phyloP scores from a whole-genome alignment of 257 asterid species.

The Solanum medicagineum region DNA sequence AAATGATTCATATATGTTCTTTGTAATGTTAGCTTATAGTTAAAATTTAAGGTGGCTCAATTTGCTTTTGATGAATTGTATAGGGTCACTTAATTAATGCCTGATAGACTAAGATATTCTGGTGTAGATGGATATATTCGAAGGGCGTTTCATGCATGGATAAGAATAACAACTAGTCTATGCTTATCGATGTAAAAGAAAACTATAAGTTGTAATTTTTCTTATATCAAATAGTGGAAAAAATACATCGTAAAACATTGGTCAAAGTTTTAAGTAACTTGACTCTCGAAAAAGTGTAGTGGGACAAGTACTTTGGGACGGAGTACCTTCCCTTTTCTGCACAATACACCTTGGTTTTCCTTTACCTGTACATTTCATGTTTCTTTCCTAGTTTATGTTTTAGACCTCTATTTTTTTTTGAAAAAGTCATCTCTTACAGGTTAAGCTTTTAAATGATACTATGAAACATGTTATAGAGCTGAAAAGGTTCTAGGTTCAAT shows the following conservation, averaged over 20 bases:
- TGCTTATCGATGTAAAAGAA: background rate
- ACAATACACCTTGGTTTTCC: background rate
- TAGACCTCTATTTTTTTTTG: background rate
- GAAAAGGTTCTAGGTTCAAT: background rate
- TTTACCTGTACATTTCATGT: background rate
- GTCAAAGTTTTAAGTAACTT: no score
- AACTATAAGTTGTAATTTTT: background rate
- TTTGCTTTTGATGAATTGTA: background rate
- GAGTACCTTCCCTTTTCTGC: background rate
- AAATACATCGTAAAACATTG: no score
- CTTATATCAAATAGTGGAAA: no score
- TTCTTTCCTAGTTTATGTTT: background rate
- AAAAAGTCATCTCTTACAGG: background rate
- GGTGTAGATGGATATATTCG: background rate
- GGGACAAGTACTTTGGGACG: no score
- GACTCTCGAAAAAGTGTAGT: no score
- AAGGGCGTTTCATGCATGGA: background rate
- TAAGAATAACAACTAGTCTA: background rate
- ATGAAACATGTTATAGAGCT: background rate
- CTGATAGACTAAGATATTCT: background rate
- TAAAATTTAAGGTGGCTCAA: background rate
- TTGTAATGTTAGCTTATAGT: background rate
- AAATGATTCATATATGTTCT: background rate
- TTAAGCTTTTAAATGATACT: background rate
- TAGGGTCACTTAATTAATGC: background rate